Conservation (phyloP, 1,284 basidiomycete species). For the Austroboletus niveus region DNA sequence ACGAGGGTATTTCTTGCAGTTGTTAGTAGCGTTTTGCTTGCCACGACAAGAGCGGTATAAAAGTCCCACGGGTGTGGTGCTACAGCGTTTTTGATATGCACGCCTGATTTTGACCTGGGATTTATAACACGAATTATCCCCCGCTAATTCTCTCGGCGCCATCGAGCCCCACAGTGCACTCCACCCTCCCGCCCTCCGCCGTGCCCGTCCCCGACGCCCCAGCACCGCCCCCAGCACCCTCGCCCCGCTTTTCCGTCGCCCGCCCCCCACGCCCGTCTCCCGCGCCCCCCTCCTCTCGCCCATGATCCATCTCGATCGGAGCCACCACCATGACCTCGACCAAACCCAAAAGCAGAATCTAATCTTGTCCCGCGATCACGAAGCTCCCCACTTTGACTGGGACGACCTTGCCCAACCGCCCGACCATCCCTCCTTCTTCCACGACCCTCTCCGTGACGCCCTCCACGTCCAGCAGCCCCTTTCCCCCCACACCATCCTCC, state of each 20-base stretch:
- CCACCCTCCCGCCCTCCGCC: background rate
- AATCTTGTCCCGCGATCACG: slow-evolving; percentile 41
- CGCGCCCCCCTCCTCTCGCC: slow-evolving; percentile 10
- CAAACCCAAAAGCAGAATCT: slow-evolving; percentile 44
- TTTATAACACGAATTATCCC: slow-evolving; percentile 30
- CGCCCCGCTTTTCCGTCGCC: slow-evolving; percentile 1
- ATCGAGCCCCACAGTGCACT: background rate
- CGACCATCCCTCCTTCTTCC: slow-evolving; percentile 32
- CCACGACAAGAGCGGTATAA: slow-evolving; percentile 18
- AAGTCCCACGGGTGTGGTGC: slow-evolving; percentile 26
- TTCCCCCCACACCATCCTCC: slow-evolving; percentile 25
- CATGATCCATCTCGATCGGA: slow-evolving; percentile 66
- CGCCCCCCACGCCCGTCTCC: background rate
- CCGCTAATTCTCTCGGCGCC: slow-evolving; percentile 13
- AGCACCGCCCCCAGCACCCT: background rate
- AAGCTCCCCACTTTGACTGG: slow-evolving; percentile 44
- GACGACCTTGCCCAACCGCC: slow-evolving; percentile 35
- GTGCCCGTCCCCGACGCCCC: slow-evolving; percentile 3
- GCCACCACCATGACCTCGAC: slow-evolving; percentile 42
- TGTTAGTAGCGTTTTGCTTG: no score
- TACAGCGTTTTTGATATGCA: slow-evolving; percentile 34
- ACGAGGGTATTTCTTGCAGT: no score
- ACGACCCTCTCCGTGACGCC: slow-evolving; percentile 24
- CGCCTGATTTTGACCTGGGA: slow-evolving; percentile 32
- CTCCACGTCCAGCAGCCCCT: slow-evolving; percentile 21